Percentiles rank a stretch among this genome's conserved stretches.
Conservation (phyloP, 805 yeast species). For the Candida nanaspora region DNA sequence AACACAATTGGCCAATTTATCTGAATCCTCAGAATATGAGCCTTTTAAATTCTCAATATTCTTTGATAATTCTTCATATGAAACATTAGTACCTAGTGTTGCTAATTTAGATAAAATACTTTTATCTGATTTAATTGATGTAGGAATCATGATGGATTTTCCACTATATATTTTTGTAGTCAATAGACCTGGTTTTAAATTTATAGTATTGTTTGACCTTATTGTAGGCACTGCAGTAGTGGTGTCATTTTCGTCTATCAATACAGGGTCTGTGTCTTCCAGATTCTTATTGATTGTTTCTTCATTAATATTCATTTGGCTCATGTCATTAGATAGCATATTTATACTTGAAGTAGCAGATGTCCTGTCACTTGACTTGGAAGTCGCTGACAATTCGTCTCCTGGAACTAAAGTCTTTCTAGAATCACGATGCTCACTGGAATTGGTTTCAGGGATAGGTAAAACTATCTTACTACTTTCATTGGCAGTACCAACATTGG, state of each 20-base stretch:
- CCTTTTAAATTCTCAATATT: slow-evolving; percentile 27
- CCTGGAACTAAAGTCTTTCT: slow-evolving; percentile 16
- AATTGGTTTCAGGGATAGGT: no score
- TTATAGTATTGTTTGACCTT: not conserved
- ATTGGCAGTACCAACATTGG: no score
- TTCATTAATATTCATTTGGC: slow-evolving; percentile 2
- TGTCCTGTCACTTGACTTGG: not conserved
- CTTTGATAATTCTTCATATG: slow-evolving; percentile 22
- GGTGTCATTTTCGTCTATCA: slow-evolving; percentile 14
- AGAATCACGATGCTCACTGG: slow-evolving; percentile 10
- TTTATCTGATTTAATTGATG: slow-evolving; percentile 57
- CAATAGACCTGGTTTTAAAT: slow-evolving; percentile 56
- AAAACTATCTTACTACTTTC: no score
- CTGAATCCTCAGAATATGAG: slow-evolving; percentile 19
- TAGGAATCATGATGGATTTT: slow-evolving; percentile 61
- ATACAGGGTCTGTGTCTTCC: slow-evolving; percentile 26
- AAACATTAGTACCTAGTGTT: slow-evolving; percentile 39
- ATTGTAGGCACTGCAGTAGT: not conserved
- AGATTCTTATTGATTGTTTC: slow-evolving; percentile 18
- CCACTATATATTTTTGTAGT: slow-evolving; percentile 74
- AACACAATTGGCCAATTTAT: slow-evolving; percentile 25
- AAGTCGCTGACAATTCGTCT: slow-evolving; percentile 3
- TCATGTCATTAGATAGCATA: slow-evolving; percentile 1
- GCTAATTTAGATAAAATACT: slow-evolving; percentile 59
- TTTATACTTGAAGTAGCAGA: not conserved